A percentile compares a stretch with the other conserved stretches of the same genome.
Conservation (phyloP, 108 stramenopile species). For the Bacterosira constricta region DNA sequence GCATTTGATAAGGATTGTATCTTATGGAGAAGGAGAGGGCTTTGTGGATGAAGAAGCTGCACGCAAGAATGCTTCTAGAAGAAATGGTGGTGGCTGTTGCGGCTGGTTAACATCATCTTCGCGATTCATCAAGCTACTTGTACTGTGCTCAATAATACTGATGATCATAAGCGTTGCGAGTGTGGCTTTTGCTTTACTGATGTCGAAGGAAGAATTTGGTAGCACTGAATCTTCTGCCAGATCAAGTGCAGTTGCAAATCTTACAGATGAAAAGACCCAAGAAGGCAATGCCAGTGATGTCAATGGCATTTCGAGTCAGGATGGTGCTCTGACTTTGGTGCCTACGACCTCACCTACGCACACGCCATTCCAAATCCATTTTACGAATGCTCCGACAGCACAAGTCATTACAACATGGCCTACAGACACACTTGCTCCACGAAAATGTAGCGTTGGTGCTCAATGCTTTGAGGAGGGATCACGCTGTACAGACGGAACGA, state of each 20-base stretch:
- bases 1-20: conserved; percentile 12
- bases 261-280: neutral
- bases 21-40: conserved; percentile 18
- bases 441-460: conserved; percentile 2
- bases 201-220: neutral
- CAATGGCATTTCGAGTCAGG: neutral
- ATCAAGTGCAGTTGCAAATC: neutral
- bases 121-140: conserved; percentile 14
- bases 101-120: conserved; percentile 23
- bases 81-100: neutral
- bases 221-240: neutral
- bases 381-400: no score
- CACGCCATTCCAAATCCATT: no score
- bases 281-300: neutral
- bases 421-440: neutral
- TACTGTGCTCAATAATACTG: conserved; percentile 11
- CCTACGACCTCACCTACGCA: neutral
- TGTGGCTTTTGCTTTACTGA: conserved; percentile 12
- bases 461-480: conserved; percentile 1
- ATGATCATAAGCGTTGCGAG: conserved; percentile 6
- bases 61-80: neutral
- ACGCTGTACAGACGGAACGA: conserved; percentile 8
- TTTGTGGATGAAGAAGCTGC: conserved; percentile 29
- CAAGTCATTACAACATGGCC: no score
- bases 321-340: neutral